Base-by-base conservation (phyloP, 192 early-diverging fungal species). In the Coemansia sp. region DNA sequence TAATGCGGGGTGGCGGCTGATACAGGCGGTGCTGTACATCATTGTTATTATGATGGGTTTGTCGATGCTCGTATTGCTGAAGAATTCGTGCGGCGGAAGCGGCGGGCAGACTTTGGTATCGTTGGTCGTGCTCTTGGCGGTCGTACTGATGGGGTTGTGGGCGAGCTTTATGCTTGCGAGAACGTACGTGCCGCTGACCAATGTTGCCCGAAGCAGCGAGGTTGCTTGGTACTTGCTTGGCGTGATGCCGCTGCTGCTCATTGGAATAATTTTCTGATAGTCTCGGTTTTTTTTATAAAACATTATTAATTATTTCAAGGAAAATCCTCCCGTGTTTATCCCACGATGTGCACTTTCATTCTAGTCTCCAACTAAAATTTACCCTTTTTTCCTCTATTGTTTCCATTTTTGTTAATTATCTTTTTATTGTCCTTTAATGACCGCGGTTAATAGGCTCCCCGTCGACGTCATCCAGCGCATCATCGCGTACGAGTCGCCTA, bases 1-100 rank as follows among this genome's bases (percentile, higher is more conserved):
- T 11, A 52, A 60, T 38, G 19, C 30, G 8, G 58, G 58, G 12
- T 43, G 46, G 58, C 47, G 38, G 8, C 33, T 60, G 5, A 38
- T 60, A 4, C 58, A 60, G 35, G 58, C 58, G 24, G 49, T 60
- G 33, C 25, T 51, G 7, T 60, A 52, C 18, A 60, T 60, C 11
- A 52, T 60, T 47, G 58, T 60, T 4, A 60, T 60, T 50, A 25
- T 38, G 46, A 60, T 50, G 33, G 27, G 5, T 2, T 4, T 52
- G 18, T 25, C 58, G 6, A 16, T 60, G 5, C 0, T 42, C 4
- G 6, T 60, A 25, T n/a, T 52, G 23, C 2, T 60, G 21, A 42
- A 5, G 7, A 30, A 7, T 7, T 6, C 9, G 4, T 40, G 35
- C 24, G 14, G 1, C 14, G 48, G 29, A 0, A n/a, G 48, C n/a